A percentile compares a stretch with the other conserved stretches of the same genome.
Evolutionary conservation across 2,329 filamentous ascomycete genomes (phyloP).

Genomic region (Thyridium curvatum): DNA sequence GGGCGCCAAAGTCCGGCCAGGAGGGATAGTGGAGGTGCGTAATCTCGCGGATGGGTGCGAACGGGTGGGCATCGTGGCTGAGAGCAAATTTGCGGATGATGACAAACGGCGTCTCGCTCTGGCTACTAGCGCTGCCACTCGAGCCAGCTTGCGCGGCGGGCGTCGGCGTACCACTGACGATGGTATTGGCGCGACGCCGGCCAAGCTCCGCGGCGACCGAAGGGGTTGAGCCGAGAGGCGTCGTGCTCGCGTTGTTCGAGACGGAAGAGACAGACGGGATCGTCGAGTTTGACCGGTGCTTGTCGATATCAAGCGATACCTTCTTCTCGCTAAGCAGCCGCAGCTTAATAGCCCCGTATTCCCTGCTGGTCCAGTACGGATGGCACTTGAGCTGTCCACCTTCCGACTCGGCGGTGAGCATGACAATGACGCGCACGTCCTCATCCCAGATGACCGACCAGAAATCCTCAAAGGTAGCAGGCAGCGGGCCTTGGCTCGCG

Average conservation of each 20-base stretch:
- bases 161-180: not conserved
- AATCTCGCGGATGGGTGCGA: conserved; percentile 81
- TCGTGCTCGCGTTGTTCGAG: conserved; percentile 6
- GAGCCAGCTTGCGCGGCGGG: not conserved
- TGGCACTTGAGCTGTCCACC: conserved; percentile 93
- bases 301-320: conserved; percentile 67
- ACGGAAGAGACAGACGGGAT: conserved; percentile 19
- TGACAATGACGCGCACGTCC: conserved; percentile 89
- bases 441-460: conserved; percentile 98
- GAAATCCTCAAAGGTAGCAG: conserved; percentile 93
- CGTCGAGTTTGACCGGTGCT: conserved; percentile 34
- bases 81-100: conserved; percentile 83
- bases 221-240: conserved; percentile 10
- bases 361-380: conserved; percentile 78
- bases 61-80: conserved; percentile 69
- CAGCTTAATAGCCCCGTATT: conserved; percentile 72
- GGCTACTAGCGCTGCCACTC: conserved; percentile 16
- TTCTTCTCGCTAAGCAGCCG: conserved; percentile 76
- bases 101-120: conserved; percentile 63
- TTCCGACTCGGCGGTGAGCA: conserved; percentile 92
- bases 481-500: conserved; percentile 88
- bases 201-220: conserved; percentile 26
- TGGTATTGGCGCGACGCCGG: conserved; percentile 49
- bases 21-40: conserved; percentile 90
- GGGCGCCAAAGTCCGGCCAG: conserved; percentile 97